Conservation (phyloP, 2,329 filamentous ascomycete genomes). For the Ascochyta clinopodiicola region DNA sequence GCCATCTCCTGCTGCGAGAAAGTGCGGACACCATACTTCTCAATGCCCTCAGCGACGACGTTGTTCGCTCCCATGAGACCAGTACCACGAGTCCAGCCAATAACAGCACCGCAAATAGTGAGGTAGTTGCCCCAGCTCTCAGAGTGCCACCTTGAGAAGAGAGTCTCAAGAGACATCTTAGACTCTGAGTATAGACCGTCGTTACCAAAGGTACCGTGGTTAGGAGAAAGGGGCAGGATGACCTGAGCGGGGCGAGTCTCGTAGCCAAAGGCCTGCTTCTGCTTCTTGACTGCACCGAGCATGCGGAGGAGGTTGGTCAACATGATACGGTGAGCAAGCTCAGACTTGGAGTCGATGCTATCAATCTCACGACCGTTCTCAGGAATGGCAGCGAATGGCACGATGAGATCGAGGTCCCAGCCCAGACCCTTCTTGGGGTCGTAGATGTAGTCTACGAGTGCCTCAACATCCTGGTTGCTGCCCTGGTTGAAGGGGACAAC, state of each 20-base stretch:
- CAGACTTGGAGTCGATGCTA: conserved; percentile 93
- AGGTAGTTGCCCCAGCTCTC: conserved; percentile 98
- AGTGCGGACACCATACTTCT: conserved; percentile 94
- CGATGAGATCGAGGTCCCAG: conserved; percentile 96
- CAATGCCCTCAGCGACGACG: conserved; percentile 93
- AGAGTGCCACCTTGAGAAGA: conserved; percentile 98
- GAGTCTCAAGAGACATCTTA: conserved; percentile 93
- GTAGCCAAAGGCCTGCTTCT: conserved; percentile 86
- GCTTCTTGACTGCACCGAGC: conserved; percentile 85
- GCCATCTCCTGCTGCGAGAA: conserved; percentile 99
- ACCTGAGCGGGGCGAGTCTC: conserved; percentile 97
- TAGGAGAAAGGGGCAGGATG: conserved; percentile 92
- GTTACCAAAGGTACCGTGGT: conserved; percentile 97
- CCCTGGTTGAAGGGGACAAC: conserved; percentile 99
- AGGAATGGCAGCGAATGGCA: conserved; percentile 96
- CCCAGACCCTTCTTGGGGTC: conserved; percentile 94
- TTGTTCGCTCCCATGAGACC: conserved; percentile 99
- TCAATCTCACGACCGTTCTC: conserved; percentile 98
- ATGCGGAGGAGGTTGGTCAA: conserved; percentile 94
- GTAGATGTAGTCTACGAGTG: conserved; percentile 94
- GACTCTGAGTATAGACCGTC: conserved; percentile 98
- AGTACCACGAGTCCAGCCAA: conserved; percentile 98
- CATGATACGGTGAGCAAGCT: conserved; percentile 98
- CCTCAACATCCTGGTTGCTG: conserved; percentile 96
- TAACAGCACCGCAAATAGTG: conserved; percentile 96